A percentile compares a stretch with the other conserved stretches of the same genome.
Conservation (phyloP, 2,329 filamentous ascomycete species). For the Monosporascus cannonballus region DNA sequence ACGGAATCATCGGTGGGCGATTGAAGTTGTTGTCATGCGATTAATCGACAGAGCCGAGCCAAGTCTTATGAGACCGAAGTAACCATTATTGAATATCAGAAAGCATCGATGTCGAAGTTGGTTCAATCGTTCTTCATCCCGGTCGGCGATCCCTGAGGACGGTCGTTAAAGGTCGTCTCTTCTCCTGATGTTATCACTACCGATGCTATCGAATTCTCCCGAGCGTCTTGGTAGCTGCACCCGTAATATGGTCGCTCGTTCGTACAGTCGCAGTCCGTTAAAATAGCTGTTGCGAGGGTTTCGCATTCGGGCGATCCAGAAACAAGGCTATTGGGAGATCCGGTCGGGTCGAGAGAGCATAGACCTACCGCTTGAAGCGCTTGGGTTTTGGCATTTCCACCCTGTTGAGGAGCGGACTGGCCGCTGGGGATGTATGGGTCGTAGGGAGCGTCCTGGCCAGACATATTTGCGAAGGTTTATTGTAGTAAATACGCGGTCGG, state of each 20-base stretch:
- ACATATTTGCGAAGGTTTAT: conserved; percentile 35
- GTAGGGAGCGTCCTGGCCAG: conserved; percentile 60
- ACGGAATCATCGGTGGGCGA: no score
- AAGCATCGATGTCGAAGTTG: no score
- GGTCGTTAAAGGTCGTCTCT: no score
- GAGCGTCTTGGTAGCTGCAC: background rate
- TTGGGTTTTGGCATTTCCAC: conserved; percentile 46
- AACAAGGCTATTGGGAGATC: conserved; percentile 11
- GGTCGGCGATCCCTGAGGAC: no score
- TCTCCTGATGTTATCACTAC: no score
- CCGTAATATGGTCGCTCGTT: background rate
- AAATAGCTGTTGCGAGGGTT: background rate
- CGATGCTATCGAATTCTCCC: no score
- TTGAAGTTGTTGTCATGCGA: no score
- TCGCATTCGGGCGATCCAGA: conserved; percentile 15
- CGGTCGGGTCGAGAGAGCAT: conserved; percentile 6
- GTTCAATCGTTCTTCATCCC: no score
- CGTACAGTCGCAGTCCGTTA: background rate
- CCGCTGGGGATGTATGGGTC: conserved; percentile 83
- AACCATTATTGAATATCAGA: no score
- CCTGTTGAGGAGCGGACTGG: conserved; percentile 41
- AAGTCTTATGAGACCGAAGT: no score
- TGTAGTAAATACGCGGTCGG: background rate
- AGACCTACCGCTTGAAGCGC: conserved; percentile 79
- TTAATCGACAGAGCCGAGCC: no score